These are phyloP conservation scores for Collybia mongolica DNA, from an alignment of 768 basidiomycete species.

Conservation along the genomic window DNA sequence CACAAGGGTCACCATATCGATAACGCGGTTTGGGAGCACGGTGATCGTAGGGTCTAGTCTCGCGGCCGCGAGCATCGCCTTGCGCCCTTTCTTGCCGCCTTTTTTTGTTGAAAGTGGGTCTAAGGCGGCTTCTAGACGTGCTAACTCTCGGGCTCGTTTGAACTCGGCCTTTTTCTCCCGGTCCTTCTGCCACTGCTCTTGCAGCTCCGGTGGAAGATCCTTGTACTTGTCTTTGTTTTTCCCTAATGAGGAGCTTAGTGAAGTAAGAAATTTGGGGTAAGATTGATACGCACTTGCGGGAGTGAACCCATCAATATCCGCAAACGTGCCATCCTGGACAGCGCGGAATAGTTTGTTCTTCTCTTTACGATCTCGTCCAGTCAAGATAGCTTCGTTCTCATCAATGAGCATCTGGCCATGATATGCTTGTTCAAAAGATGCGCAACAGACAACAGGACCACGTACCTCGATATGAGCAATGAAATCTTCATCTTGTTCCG, in stretches of 20 bases:
- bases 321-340: slow-evolving; percentile 54
- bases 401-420: slow-evolving; percentile 56
- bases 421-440: neutral
- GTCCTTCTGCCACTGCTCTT: slow-evolving; percentile 76
- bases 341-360: slow-evolving; percentile 60
- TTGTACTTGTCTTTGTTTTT: slow-evolving; percentile 53
- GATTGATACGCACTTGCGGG: slow-evolving; percentile 49
- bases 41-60: slow-evolving; percentile 44
- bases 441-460: neutral
- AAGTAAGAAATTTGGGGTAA: neutral
- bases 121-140: slow-evolving; percentile 52
- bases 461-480: slow-evolving; percentile 55
- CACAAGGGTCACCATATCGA: slow-evolving; percentile 68
- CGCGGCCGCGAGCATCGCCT: slow-evolving; percentile 62
- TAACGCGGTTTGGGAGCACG: slow-evolving; percentile 48
- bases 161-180: slow-evolving; percentile 78
- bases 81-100: slow-evolving; percentile 67
- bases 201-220: slow-evolving; percentile 55
- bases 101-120: slow-evolving; percentile 66
- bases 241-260: slow-evolving; percentile 17
- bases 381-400: slow-evolving; percentile 50
- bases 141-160: slow-evolving; percentile 62
- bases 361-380: slow-evolving; percentile 42
- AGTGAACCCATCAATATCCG: slow-evolving; percentile 36
- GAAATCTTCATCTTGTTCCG: slow-evolving; percentile 58